Base-by-base conservation (phyloP, 179 eudicot genomes). In the Carnegiea gigantea region DNA sequence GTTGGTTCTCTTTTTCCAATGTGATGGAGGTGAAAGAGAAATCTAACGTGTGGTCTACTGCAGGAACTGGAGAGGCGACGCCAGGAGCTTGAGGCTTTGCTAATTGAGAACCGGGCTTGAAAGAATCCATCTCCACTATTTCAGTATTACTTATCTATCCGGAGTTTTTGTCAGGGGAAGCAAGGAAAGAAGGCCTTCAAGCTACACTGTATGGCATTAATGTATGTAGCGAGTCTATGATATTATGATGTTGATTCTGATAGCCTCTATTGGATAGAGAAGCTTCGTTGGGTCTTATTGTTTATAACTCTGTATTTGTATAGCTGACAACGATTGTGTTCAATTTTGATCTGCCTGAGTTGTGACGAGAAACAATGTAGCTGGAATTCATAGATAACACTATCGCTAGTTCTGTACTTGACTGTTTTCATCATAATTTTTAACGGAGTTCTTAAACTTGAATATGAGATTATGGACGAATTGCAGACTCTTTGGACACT, bases 61-160 rank as follows among this genome's bases (percentile, higher is more conserved):
- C 86, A 84, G 86, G 86, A 84, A 38, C 51, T 84, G 67, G 86
- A 84, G 84, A 81, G 84, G 71, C 78, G 79, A 68, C 73, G 83
- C 12, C 70, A 60, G 46, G 86, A 84, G 80, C 81, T 84, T 0
- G 86, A 84, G 67, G 78, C 86, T 33, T 40, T 84, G 81, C 80
- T 84, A 57, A 24, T 84, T 68, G 79, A 77, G 28, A 62, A 77
- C 10, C 20, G 51, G 33, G 79, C 38, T 9, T 77, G 36, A 77
- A 40, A 62, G 28, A 38, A 26, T 44, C 21, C 8, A 40, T 73
- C 65, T 48, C 14, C 8, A 21, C n/a, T 70, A 36, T 70, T 70
- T 36, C 10, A 40, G 44, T 40, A 40, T 0, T 40, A 40, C 44
- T 40, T 40, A 12, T 2, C 26, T 4, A 12, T 9, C 26, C 6